Evolutionary conservation across 2,329 filamentous ascomycete genomes (phyloP).

Genomic region (Chrysoporthe cubensis): DNA sequence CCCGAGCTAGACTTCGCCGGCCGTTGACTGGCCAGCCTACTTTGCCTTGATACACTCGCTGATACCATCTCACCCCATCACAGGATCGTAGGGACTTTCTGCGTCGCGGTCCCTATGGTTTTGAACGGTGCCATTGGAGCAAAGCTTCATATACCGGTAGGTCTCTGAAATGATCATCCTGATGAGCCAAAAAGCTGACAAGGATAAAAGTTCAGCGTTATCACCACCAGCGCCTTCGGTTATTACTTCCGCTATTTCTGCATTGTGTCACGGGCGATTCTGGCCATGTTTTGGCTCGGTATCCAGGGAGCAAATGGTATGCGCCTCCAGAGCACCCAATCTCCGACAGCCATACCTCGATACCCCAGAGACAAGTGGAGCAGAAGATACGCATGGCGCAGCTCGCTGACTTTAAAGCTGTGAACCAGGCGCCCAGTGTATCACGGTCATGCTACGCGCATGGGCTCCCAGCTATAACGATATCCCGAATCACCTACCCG

Average conservation of each 20-base stretch:
- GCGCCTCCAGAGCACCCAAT: background rate
- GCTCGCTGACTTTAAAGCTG: background rate
- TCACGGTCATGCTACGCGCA: slow-evolving; percentile 47
- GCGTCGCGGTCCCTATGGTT: slow-evolving; percentile 58
- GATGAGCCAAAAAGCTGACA: background rate
- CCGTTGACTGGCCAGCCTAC: too few relatives aligned
- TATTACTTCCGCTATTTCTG: slow-evolving; percentile 45
- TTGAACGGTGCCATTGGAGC: slow-evolving; percentile 53
- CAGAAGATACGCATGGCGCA: too few relatives aligned
- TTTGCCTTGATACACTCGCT: slow-evolving; percentile 23
- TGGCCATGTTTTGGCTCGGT: slow-evolving; percentile 62
- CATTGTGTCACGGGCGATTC: slow-evolving; percentile 46
- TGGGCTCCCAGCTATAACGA: slow-evolving; percentile 60
- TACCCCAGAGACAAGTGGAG: too few relatives aligned
- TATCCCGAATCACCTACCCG: slow-evolving; percentile 56
- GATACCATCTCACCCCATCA: slow-evolving; percentile 27
- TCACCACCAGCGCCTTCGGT: slow-evolving; percentile 49
- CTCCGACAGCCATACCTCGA: background rate
- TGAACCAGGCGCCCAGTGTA: slow-evolving; percentile 48
- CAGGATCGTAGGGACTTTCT: slow-evolving; percentile 62
- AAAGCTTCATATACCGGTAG: slow-evolving; percentile 46
- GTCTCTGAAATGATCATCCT: too few relatives aligned
- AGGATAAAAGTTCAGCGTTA: slow-evolving; percentile 44
- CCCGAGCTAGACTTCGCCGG: too few relatives aligned
- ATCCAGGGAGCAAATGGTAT: slow-evolving; percentile 65